These are phyloP conservation scores for Chernovozyma sophiae-reginae DNA, from an alignment of 1,139 yeast species.

Conservation along the genomic window DNA sequence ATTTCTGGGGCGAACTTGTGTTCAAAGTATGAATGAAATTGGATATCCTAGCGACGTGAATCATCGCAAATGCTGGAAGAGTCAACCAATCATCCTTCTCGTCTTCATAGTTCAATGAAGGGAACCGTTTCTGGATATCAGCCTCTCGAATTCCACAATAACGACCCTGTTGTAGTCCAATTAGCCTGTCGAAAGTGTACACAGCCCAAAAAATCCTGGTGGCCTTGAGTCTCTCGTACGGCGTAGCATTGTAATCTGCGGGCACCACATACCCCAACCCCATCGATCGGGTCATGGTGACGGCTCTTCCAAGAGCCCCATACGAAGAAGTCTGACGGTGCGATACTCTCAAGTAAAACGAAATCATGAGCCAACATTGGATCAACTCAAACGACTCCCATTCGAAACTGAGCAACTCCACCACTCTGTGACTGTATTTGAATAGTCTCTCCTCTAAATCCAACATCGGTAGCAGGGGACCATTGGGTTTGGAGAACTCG, in stretches of 20 bases:
- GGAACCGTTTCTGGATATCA: slow-evolving; percentile 31
- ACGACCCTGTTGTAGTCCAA: slow-evolving; percentile 55
- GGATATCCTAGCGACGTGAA: slow-evolving; percentile 40
- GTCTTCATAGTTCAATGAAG: slow-evolving; percentile 25
- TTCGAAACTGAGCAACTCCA: slow-evolving; percentile 52
- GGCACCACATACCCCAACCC: slow-evolving; percentile 38
- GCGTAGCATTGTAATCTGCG: slow-evolving; percentile 16
- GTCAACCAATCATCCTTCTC: slow-evolving; percentile 49
- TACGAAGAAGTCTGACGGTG: slow-evolving; percentile 57
- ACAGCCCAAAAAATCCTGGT: slow-evolving; percentile 56
- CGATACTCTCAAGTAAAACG: slow-evolving; percentile 50
- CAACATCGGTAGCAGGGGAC: slow-evolving; percentile 28
- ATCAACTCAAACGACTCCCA: slow-evolving; percentile 67
- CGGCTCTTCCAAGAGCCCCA: slow-evolving; percentile 52
- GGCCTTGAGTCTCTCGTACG: slow-evolving; percentile 49
- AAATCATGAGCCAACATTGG: slow-evolving; percentile 57
- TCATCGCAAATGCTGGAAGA: slow-evolving; percentile 45
- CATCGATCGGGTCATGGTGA: slow-evolving; percentile 54
- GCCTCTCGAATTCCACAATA: slow-evolving; percentile 36
- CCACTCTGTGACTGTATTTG: slow-evolving; percentile 44
- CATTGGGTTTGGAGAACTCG: slow-evolving; percentile 41
- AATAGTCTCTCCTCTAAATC: slow-evolving; percentile 50
- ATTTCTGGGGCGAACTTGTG: slow-evolving; percentile 2
- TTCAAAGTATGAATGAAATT: slow-evolving; percentile 30
- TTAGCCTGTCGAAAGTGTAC: slow-evolving; percentile 51